These are phyloP conservation scores for Cardiosporidium cionae DNA, from an alignment of 169 alveolate genomes.

Conservation along the genomic window DNA sequence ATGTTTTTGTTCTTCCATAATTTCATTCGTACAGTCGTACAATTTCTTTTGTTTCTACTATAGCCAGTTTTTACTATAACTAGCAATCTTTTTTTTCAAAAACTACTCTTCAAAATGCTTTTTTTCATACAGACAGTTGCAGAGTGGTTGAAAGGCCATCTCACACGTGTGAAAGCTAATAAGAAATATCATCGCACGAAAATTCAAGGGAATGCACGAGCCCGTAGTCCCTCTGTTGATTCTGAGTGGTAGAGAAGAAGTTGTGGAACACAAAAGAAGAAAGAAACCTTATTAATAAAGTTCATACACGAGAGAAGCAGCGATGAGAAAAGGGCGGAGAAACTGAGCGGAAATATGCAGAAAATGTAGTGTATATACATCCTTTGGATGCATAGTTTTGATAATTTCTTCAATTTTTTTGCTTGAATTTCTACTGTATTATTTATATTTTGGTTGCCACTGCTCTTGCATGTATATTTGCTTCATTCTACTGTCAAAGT, in stretches of 20 bases:
- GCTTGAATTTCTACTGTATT: too few species aligned
- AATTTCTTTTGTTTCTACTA: too few species aligned
- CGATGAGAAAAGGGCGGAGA: neutral
- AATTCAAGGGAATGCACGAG: neutral
- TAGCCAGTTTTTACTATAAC: too few species aligned
- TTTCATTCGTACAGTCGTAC: too few species aligned
- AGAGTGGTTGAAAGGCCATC: neutral
- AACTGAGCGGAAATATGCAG: neutral
- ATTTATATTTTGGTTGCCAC: too few species aligned
- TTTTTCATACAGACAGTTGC: neutral
- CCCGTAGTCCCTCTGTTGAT: neutral
- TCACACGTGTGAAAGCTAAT: neutral
- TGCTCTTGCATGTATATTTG: too few species aligned
- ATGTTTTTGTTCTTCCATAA: too few species aligned
- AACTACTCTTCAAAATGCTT: too few species aligned
- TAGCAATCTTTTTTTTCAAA: too few species aligned
- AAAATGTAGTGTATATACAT: neutral
- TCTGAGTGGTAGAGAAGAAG: neutral
- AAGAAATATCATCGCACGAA: neutral
- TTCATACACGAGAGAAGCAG: neutral
- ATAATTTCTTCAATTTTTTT: too few species aligned
- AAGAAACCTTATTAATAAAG: neutral
- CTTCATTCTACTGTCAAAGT: too few species aligned
- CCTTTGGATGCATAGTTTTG: too few species aligned
- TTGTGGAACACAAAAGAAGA: neutral